These are phyloP conservation scores for Acidiella bohemica DNA, from an alignment of 495 filamentous ascomycete species.

Conservation along the genomic window DNA sequence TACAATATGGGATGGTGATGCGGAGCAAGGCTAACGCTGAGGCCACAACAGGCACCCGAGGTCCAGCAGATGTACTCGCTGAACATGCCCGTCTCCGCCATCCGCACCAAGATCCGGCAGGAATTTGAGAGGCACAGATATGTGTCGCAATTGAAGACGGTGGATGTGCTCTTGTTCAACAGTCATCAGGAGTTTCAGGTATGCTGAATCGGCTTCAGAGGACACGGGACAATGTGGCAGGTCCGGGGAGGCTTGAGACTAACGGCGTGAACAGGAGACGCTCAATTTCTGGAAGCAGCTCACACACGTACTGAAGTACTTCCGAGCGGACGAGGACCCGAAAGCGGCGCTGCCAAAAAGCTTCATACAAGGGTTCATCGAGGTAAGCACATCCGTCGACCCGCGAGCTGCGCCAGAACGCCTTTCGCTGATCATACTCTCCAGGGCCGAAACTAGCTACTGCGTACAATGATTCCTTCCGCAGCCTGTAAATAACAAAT, in stretches of 20 bases:
- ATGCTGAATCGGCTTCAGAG: slow-evolving; percentile 3
- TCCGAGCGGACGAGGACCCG: slow-evolving; percentile 76
- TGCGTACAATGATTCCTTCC: neutral
- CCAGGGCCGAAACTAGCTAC: slow-evolving; percentile 21
- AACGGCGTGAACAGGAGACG: slow-evolving; percentile 57
- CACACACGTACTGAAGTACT: slow-evolving; percentile 93
- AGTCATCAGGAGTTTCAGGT: slow-evolving; percentile 85
- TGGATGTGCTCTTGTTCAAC: slow-evolving; percentile 79
- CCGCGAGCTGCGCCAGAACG: slow-evolving; percentile 1
- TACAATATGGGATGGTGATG: slow-evolving; percentile 1
- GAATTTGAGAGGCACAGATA: slow-evolving; percentile 95
- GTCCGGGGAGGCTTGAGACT: neutral
- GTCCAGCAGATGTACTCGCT: slow-evolving; percentile 93
- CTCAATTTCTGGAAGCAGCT: slow-evolving; percentile 99
- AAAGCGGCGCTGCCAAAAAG: slow-evolving; percentile 62
- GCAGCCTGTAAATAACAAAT: slow-evolving; percentile 15
- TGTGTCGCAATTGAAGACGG: slow-evolving; percentile 71
- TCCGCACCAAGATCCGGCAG: slow-evolving; percentile 89
- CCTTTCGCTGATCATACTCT: slow-evolving; percentile 11
- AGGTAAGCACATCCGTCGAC: slow-evolving; percentile 43
- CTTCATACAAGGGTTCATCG: slow-evolving; percentile 88
- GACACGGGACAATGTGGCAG: neutral
- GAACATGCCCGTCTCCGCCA: slow-evolving; percentile 69
- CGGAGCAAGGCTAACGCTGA: neutral
- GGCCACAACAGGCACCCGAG: slow-evolving; percentile 63